Percentiles rank a stretch among this genome's conserved stretches.
These are phyloP conservation scores for Termitomyces sp. DNA, from an alignment of 768 basidiomycete genomes.

Conservation along the genomic window DNA sequence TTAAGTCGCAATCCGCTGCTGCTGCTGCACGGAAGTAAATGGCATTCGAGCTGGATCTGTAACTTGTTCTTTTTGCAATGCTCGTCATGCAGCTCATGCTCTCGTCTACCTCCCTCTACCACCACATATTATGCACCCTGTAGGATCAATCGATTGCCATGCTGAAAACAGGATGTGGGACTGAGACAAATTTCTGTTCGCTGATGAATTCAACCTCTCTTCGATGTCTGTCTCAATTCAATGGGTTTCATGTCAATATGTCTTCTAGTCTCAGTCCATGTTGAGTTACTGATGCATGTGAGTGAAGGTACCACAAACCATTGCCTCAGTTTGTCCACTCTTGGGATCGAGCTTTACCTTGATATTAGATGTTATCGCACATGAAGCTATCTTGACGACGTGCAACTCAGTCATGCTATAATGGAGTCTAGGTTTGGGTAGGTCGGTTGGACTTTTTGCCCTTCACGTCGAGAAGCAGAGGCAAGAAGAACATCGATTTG, in stretches of 20 bases:
- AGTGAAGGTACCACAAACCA: background rate
- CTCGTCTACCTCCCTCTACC: slow-evolving; percentile 8
- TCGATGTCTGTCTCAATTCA: no score
- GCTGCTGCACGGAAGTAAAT: slow-evolving; percentile 36
- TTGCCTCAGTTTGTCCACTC: background rate
- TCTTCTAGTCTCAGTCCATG: background rate
- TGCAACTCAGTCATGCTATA: background rate
- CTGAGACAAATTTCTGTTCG: background rate
- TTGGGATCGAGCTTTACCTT: background rate
- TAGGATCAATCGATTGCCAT: slow-evolving; percentile 12
- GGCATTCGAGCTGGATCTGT: slow-evolving; percentile 1
- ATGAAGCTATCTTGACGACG: background rate
- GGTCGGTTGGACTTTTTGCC: background rate
- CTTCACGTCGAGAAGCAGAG: background rate
- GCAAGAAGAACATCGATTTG: background rate
- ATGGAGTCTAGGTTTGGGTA: background rate
- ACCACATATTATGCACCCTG: slow-evolving; percentile 20
- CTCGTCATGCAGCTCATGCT: slow-evolving; percentile 11
- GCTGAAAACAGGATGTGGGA: background rate
- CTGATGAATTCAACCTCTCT: background rate
- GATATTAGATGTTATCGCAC: background rate
- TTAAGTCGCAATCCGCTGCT: slow-evolving; percentile 68
- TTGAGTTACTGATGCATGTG: no score
- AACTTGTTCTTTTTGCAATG: slow-evolving; percentile 9
- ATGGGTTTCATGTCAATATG: background rate